Base-by-base conservation (phyloP, 305 asterid species). In the Rubia tinctorum region DNA sequence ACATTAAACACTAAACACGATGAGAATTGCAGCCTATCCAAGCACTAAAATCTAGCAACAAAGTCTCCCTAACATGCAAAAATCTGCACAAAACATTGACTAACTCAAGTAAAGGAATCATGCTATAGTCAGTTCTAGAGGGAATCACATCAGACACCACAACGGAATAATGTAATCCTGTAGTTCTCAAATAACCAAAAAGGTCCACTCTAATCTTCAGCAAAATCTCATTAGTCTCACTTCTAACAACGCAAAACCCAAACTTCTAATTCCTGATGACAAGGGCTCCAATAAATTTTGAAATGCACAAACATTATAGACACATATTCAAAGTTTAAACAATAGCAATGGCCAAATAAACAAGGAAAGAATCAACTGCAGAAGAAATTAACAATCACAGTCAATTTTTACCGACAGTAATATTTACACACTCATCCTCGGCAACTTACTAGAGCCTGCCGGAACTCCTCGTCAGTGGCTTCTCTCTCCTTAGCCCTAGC, bases 401-500 rank as follows among this genome's bases (percentile, higher is more conserved):
- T 6, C 7, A 56, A n/a, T 25, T 20, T 22, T 8, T 34, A 34
- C 0, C 39, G 2, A 34, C 39, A n/a, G n/a, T n/a, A n/a, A n/a
- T n/a, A n/a, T n/a, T n/a, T n/a, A n/a, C n/a, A 34, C 39, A 34
- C 39, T 34, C 56, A 49, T 15, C 20, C n/a, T n/a, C 53, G 23
- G 43, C 82, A 59, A 72, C 91, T 62, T 86, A 92, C 98, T 80
- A 90, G 71, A 71, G 86, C 71, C 73, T 77, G 81, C 18, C 95
- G 91, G 78, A 89, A 89, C 79, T 89, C 91, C 68, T 88, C 78
- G 23, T 85, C 84, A 7, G 90, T 86, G 0, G 86, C 88, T 76
- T 87, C 80, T 66, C 97, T 82, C 78, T 92, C 90, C 60, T 80
- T 83, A 5, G 96, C 97, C 74, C 88, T 91, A 0, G 90, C 96